These are phyloP conservation scores for Dryas alaskensis DNA, from an alignment of 306 rosid genomes.

Conservation along the genomic window DNA sequence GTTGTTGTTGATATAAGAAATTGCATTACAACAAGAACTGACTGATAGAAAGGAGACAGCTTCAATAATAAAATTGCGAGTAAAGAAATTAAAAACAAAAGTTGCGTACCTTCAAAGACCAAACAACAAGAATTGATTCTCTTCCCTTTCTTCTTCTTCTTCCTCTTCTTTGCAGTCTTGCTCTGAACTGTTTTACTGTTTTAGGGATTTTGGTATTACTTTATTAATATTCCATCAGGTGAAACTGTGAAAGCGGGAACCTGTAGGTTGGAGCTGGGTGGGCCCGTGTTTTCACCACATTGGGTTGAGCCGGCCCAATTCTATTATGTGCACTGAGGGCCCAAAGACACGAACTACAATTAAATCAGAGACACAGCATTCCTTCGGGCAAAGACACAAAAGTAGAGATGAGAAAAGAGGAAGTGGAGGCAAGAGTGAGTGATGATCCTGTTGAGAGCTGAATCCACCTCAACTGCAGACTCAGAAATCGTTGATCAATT, in stretches of 20 bases:
- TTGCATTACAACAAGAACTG: not conserved
- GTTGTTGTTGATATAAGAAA: not conserved
- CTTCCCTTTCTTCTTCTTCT: not conserved
- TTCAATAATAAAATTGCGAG: not conserved
- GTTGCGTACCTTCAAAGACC: not conserved
- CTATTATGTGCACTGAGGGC: too few species aligned
- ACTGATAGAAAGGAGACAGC: not conserved
- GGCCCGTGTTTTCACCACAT: not conserved
- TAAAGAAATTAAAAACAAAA: not conserved
- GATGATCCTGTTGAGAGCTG: too few species aligned
- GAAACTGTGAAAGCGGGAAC: slow-evolving; percentile 1
- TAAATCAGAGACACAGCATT: not conserved
- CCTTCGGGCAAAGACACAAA: not conserved
- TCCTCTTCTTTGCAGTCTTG: not conserved
- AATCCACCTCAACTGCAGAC: too few species aligned
- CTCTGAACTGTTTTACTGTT: too few species aligned
- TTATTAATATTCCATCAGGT: not conserved
- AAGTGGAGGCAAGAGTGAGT: too few species aligned
- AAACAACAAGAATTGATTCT: not conserved
- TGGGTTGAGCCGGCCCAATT: not conserved
- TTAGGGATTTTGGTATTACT: not conserved
- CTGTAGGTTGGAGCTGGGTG: not conserved
- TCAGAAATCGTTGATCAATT: too few species aligned
- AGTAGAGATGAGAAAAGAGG: not conserved
- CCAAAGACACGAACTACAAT: too few species aligned